Percentiles rank a stretch among this genome's conserved stretches.
Conservation (phyloP, 1,284 basidiomycete species). For the Papiliotrema fonsecae region DNA sequence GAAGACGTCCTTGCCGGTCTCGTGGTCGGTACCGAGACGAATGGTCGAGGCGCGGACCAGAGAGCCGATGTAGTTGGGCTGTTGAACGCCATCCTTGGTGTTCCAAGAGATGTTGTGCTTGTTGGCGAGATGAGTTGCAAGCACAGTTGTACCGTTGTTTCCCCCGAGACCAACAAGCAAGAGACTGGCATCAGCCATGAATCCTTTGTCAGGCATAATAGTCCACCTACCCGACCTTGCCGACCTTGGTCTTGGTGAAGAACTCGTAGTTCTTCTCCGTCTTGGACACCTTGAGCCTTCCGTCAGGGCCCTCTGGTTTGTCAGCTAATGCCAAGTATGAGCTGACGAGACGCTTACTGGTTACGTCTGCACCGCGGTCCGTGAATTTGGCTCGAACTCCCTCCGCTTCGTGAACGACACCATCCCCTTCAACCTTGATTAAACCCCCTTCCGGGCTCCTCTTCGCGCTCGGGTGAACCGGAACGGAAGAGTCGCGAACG, state of each 20-base stretch:
- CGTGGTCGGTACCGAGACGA: slow-evolving; percentile 77
- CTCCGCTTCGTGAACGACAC: slow-evolving; percentile 73
- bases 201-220: background rate
- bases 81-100: slow-evolving; percentile 87
- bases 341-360: slow-evolving; percentile 30
- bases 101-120: slow-evolving; percentile 90
- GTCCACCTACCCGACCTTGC: slow-evolving; percentile 81
- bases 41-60: slow-evolving; percentile 87
- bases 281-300: slow-evolving; percentile 66
- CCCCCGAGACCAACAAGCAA: slow-evolving; percentile 97
- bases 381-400: slow-evolving; percentile 74
- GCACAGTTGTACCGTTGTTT: slow-evolving; percentile 94
- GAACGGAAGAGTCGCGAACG: slow-evolving; percentile 58
- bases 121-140: slow-evolving; percentile 94
- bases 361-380: slow-evolving; percentile 75
- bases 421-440: slow-evolving; percentile 78
- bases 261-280: slow-evolving; percentile 79
- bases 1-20: slow-evolving; percentile 83
- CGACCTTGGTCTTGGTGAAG: slow-evolving; percentile 80
- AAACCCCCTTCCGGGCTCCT: slow-evolving; percentile 57
- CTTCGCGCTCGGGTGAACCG: slow-evolving; percentile 76
- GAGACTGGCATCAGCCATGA: slow-evolving; percentile 55
- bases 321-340: background rate
- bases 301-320: slow-evolving; percentile 53
- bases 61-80: slow-evolving; percentile 95